Conservation (phyloP, 2,329 filamentous ascomycete genomes). For the Knufia petricola region DNA sequence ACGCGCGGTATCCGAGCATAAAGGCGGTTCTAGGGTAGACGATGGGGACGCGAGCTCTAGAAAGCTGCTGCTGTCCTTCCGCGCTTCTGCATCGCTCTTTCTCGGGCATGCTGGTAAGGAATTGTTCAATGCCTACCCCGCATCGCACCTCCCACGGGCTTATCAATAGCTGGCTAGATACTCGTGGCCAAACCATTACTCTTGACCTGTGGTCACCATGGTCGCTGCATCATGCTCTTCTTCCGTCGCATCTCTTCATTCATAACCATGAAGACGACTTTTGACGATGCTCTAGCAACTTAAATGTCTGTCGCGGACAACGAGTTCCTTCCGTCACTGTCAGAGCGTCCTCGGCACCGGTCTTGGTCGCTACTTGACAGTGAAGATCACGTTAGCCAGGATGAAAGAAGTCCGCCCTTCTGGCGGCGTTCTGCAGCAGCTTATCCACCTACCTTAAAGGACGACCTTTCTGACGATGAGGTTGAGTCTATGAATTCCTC, state of each 20-base stretch:
- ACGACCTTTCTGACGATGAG: constrained; percentile 5
- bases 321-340: not conserved
- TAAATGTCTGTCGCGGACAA: not conserved
- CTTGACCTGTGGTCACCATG: not conserved
- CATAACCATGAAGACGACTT: not conserved
- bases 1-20: not conserved
- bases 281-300: not conserved
- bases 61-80: not conserved
- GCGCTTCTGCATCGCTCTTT: not conserved
- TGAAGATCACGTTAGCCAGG: not conserved
- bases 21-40: not conserved
- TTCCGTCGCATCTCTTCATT: not conserved
- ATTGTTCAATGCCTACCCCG: constrained; percentile 1
- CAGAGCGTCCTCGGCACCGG: not conserved
- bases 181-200: not conserved
- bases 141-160: not conserved
- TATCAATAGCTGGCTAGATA: not conserved
- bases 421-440: not conserved
- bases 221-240: not conserved
- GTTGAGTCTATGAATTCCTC: constrained; percentile 3
- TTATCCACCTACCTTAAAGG: not conserved
- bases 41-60: not conserved
- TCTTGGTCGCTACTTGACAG: not conserved
- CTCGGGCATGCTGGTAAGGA: constrained; percentile 1
- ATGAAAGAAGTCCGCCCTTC: not conserved